Conservation (phyloP, 2,329 filamentous ascomycete species). For the Aspergillus brunneoviolaceus region DNA sequence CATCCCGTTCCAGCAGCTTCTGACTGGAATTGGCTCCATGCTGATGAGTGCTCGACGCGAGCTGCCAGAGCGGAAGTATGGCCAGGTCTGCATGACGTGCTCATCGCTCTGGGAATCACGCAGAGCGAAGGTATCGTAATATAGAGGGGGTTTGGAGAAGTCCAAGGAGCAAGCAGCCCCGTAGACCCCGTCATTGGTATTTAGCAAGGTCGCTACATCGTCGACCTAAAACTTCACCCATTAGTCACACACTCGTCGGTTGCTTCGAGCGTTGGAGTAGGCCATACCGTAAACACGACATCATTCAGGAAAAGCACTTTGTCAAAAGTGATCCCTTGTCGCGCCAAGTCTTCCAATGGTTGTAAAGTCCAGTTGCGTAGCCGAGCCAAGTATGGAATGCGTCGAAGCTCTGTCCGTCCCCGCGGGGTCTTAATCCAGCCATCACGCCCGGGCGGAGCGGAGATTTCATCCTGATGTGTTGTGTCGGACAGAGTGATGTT, state of each 20-base stretch:
- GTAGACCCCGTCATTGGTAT: constrained; percentile 59
- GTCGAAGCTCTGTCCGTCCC: constrained; percentile 56
- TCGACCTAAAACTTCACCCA: constrained; percentile 33
- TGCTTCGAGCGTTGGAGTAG: neutral
- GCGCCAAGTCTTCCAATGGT: constrained; percentile 55
- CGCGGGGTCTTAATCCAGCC: constrained; percentile 66
- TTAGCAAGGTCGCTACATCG: constrained; percentile 58
- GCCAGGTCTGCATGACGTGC: constrained; percentile 65
- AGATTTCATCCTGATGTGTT: constrained; percentile 60
- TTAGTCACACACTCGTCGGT: constrained; percentile 16
- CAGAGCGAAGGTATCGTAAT: constrained; percentile 73
- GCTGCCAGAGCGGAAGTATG: constrained; percentile 47
- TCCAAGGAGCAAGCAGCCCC: constrained; percentile 70
- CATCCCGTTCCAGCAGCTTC: constrained; percentile 70
- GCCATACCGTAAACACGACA: constrained; percentile 45
- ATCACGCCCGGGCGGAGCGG: constrained; percentile 42
- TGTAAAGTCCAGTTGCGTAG: constrained; percentile 64
- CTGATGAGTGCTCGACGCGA: constrained; percentile 57
- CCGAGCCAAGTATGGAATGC: constrained; percentile 67
- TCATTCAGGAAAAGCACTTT: constrained; percentile 60
- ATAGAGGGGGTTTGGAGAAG: constrained; percentile 65
- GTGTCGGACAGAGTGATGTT: constrained; percentile 59
- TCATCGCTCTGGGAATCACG: constrained; percentile 65
- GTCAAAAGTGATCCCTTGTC: constrained; percentile 55
- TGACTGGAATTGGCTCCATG: constrained; percentile 57